Evolutionary conservation across 2,329 filamentous ascomycete genomes (phyloP).

Genomic region (Triangularia verruculosa): DNA sequence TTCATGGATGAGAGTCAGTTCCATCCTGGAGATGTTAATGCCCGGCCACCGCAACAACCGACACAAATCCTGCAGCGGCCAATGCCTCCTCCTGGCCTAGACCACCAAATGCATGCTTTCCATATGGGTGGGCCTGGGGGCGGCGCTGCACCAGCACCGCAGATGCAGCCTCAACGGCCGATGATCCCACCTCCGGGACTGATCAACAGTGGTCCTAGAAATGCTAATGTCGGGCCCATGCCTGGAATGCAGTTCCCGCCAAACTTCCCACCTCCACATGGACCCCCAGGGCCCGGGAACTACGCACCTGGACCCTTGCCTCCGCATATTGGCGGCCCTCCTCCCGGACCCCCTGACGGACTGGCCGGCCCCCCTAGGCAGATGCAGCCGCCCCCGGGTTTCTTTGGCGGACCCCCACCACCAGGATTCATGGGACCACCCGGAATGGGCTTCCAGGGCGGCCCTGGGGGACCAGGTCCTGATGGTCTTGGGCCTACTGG

Average conservation of each 20-base stretch:
- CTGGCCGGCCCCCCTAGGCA: constrained; percentile 42
- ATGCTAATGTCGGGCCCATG: constrained; percentile 42
- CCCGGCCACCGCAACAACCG: constrained; percentile 38
- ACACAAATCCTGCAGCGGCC: constrained; percentile 64
- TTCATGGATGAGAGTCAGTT: constrained; percentile 53
- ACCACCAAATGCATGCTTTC: constrained; percentile 54
- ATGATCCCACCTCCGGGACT: constrained; percentile 62
- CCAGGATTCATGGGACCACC: constrained; percentile 55
- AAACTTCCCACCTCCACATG: constrained; percentile 51
- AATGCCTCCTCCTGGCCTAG: constrained; percentile 58
- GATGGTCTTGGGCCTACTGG: constrained; percentile 17
- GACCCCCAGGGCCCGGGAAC: constrained; percentile 39
- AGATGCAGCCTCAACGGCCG: constrained; percentile 42
- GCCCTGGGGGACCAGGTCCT: constrained; percentile 8
- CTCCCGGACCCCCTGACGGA: constrained; percentile 46
- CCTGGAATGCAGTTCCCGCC: constrained; percentile 57
- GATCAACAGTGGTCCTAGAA: constrained; percentile 39
- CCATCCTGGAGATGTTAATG: constrained; percentile 47
- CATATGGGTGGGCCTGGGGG: constrained; percentile 42
- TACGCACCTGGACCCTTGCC: constrained; percentile 18
- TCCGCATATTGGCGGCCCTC: constrained; percentile 29
- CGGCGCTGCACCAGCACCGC: constrained; percentile 36
- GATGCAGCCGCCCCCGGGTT: constrained; percentile 56
- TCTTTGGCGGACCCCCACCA: constrained; percentile 48
- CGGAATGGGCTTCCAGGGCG: constrained; percentile 54